Conservation (phyloP, 148 eudicot species). For the Chenopodium quinoa region DNA sequence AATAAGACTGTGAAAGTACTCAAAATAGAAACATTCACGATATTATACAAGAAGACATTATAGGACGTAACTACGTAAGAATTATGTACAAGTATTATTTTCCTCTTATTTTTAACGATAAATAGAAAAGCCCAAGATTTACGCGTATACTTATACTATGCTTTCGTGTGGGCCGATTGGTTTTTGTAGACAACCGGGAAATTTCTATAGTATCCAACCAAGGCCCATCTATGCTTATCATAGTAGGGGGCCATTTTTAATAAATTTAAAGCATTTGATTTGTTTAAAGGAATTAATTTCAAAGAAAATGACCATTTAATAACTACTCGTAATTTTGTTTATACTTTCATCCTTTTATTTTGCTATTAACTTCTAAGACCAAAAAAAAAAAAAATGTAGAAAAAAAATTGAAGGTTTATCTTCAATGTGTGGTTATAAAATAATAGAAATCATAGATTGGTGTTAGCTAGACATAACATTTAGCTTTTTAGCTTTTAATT, state of each 20-base stretch:
- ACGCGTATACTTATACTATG: slow-evolving; percentile 15
- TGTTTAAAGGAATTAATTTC: slow-evolving; percentile 1
- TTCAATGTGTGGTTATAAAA: slow-evolving; percentile 24
- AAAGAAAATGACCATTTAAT: background rate
- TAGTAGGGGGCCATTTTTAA: slow-evolving; percentile 8
- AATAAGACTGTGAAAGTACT: too few relatives aligned
- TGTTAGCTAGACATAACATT: background rate
- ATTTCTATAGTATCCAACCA: background rate
- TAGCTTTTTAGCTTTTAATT: background rate
- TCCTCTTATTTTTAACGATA: too few relatives aligned
- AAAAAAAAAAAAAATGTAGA: background rate
- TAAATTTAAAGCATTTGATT: background rate
- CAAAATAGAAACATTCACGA: too few relatives aligned
- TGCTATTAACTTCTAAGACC: background rate
- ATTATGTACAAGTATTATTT: too few relatives aligned
- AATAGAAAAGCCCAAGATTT: slow-evolving; percentile 19
- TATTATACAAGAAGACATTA: too few relatives aligned
- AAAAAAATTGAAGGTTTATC: background rate
- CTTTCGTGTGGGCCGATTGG: slow-evolving; percentile 22
- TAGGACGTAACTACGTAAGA: too few relatives aligned
- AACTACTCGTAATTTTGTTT: background rate
- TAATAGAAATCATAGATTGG: background rate
- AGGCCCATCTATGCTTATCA: slow-evolving; percentile 27
- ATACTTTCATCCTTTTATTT: background rate
- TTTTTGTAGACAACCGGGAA: background rate